These are phyloP conservation scores for Botryobasidium botryosum DNA, from an alignment of 768 basidiomycete genomes.

Conservation along the genomic window DNA sequence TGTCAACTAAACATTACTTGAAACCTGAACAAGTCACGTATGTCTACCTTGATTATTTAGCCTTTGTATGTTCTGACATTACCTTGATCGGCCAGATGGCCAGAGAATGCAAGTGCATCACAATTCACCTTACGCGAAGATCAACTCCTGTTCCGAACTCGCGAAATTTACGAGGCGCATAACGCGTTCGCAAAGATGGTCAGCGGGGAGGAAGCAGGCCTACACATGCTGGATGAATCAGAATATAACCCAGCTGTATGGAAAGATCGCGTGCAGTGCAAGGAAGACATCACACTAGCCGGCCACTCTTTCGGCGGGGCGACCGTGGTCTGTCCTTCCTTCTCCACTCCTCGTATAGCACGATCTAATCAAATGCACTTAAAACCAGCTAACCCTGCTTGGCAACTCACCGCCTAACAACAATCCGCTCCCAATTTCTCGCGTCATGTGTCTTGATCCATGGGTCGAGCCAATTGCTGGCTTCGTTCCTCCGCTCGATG, in stretches of 20 bases:
- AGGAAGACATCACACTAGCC: conserved; percentile 24
- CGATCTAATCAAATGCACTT: background rate
- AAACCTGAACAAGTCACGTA: conserved; percentile 15
- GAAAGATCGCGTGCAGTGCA: conserved; percentile 14
- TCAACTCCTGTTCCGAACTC: conserved; percentile 51
- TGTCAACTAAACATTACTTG: conserved; percentile 5
- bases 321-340: conserved; percentile 27
- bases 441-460: conserved; percentile 56
- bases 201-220: conserved; percentile 25
- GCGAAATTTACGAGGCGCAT: conserved; percentile 52
- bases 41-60: background rate
- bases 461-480: conserved; percentile 69
- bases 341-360: background rate
- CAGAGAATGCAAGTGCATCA: too few species aligned
- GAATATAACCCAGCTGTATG: conserved; percentile 14
- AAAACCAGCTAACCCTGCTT: conserved; percentile 35
- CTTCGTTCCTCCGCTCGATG: conserved; percentile 18
- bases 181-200: conserved; percentile 41
- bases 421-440: conserved; percentile 35
- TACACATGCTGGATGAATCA: conserved; percentile 19
- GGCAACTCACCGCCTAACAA: conserved; percentile 30
- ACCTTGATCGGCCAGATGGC: too few species aligned
- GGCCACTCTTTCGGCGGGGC: conserved; percentile 44
- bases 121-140: conserved; percentile 47
- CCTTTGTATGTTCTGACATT: too few species aligned